Conservation (phyloP, 169 alveolate species). For the Hepatocystis sp. region DNA sequence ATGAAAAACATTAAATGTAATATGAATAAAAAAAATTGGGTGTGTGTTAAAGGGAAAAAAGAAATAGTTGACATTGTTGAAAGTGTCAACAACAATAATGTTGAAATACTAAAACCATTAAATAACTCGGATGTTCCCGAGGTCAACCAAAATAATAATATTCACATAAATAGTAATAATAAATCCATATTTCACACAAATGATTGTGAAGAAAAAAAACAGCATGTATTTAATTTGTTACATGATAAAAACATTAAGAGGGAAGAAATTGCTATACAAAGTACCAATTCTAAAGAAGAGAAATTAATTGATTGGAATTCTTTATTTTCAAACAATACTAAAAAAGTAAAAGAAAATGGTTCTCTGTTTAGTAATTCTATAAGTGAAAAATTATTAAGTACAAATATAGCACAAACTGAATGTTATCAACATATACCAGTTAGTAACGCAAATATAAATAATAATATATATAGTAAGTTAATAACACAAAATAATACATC, state of each 20-base stretch:
- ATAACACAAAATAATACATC: not conserved
- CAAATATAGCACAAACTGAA: conserved; percentile 16
- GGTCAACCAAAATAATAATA: conserved; percentile 1
- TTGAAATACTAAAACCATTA: not conserved
- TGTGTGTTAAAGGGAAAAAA: conserved; percentile 63
- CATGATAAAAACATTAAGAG: conserved; percentile 30
- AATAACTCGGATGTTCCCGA: conserved; percentile 1
- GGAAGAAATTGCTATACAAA: conserved; percentile 26
- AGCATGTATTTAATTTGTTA: not conserved
- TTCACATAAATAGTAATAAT: not conserved
- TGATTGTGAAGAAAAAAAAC: conserved; percentile 2
- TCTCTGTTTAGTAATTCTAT: conserved; percentile 32
- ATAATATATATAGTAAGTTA: not conserved
- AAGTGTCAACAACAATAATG: no score
- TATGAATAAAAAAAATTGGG: conserved; percentile 59
- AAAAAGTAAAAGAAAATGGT: conserved; percentile 6
- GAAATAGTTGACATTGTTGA: conserved; percentile 10
- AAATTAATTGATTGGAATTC: conserved; percentile 75
- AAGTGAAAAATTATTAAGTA: conserved; percentile 16
- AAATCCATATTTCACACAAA: not conserved
- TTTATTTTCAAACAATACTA: conserved; percentile 36
- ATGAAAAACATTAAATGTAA: conserved; percentile 49
- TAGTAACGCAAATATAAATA: conserved; percentile 7
- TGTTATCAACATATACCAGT: not conserved
- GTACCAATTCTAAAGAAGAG: conserved; percentile 23